A percentile compares a stretch with the other conserved stretches of the same genome.
Evolutionary conservation across 1,284 basidiomycete species (phyloP).

Genomic region (Tilletiopsis washingtonensis): DNA sequence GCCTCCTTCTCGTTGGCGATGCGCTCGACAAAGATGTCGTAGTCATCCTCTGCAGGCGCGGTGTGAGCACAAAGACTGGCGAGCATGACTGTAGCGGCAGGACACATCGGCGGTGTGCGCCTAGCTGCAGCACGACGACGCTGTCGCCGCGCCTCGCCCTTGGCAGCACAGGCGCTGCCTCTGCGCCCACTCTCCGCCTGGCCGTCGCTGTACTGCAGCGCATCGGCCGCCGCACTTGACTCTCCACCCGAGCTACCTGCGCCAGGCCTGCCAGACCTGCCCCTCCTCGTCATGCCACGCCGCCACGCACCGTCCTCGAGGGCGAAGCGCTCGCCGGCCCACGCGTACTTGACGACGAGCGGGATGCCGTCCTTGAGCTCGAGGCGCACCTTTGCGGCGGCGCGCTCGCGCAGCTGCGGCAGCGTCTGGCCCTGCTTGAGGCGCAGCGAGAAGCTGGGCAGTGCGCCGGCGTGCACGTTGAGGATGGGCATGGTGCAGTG

Average conservation of each 20-base stretch:
- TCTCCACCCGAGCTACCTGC: too few relatives aligned
- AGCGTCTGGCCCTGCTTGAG: slow-evolving; percentile 37
- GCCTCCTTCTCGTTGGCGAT: slow-evolving; percentile 35
- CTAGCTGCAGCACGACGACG: too few relatives aligned
- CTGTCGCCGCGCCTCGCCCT: too few relatives aligned
- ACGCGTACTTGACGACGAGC: slow-evolving; percentile 40
- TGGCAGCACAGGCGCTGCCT: too few relatives aligned
- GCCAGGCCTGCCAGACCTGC: too few relatives aligned
- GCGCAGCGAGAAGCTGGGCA: slow-evolving; percentile 42
- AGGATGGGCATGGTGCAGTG: slow-evolving; percentile 11
- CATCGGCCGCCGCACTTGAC: too few relatives aligned
- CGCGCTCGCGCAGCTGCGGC: slow-evolving; percentile 15
- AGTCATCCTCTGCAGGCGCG: slow-evolving; percentile 35
- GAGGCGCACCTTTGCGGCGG: slow-evolving; percentile 37
- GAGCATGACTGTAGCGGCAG: too few relatives aligned
- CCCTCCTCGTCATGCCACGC: too few relatives aligned
- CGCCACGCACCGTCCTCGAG: slow-evolving; percentile 37
- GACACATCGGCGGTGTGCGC: too few relatives aligned
- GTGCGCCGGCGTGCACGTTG: slow-evolving; percentile 36
- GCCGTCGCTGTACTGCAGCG: too few relatives aligned
- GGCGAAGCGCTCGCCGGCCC: slow-evolving; percentile 31
- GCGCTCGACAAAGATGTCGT: slow-evolving; percentile 43
- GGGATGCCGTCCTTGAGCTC: slow-evolving; percentile 36
- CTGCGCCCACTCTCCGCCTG: too few relatives aligned
- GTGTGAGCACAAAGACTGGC: background rate